Evolutionary conservation across 2,329 filamentous ascomycete genomes (phyloP).

Genomic region (Karstenula rhodostoma): DNA sequence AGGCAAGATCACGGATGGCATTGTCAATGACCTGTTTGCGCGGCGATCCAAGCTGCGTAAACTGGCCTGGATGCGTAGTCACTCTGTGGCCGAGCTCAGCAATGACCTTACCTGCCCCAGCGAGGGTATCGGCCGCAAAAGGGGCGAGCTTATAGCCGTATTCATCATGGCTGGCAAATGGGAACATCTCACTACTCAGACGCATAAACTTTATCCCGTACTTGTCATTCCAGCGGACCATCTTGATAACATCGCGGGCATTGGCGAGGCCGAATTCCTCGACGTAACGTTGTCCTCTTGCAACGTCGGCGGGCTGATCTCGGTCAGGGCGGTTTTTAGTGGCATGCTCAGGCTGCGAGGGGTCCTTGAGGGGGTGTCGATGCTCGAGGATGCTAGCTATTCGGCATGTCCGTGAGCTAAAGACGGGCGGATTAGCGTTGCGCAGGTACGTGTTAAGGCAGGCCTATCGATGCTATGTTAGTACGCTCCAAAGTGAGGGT

Average conservation of each 20-base stretch:
- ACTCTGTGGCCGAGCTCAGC: constrained; percentile 82
- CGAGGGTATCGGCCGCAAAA: constrained; percentile 81
- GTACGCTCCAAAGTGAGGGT: constrained; percentile 20
- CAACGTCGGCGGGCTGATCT: constrained; percentile 69
- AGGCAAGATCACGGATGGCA: constrained; percentile 82
- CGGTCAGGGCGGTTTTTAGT: constrained; percentile 89
- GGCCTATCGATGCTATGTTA: constrained; percentile 61
- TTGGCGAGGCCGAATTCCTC: constrained; percentile 82
- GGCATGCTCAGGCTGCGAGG: constrained; percentile 77
- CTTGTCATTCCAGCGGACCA: constrained; percentile 89
- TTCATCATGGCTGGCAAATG: constrained; percentile 87
- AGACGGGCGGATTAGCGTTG: constrained; percentile 80
- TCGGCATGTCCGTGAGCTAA: constrained; percentile 89
- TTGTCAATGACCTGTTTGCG: constrained; percentile 77
- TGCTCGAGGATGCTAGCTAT: constrained; percentile 92
- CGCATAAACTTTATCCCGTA: constrained; percentile 94
- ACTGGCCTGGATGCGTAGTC: constrained; percentile 88
- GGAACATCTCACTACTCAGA: constrained; percentile 95
- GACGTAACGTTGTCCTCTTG: constrained; percentile 75
- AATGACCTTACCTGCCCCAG: constrained; percentile 78
- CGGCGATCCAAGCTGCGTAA: constrained; percentile 89
- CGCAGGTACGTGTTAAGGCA: constrained; percentile 94
- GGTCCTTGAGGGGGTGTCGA: constrained; percentile 79
- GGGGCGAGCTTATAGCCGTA: constrained; percentile 86
- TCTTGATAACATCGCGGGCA: constrained; percentile 81